phyloP scores from a whole-genome alignment of 2,329 filamentous ascomycete genomes.

The Hypoxylon sp. region DNA sequence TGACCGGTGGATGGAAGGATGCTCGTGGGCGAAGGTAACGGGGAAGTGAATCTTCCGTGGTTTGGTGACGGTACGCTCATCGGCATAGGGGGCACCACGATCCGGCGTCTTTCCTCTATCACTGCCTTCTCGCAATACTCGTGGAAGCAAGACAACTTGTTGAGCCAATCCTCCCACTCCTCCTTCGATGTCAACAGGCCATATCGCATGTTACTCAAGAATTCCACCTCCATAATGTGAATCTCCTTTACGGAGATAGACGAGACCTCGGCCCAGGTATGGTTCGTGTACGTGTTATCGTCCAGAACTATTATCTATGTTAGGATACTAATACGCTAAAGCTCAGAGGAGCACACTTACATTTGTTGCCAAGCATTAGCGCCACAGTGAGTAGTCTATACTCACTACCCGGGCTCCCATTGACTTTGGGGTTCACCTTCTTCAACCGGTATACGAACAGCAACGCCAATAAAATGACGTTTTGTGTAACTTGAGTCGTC shows the following conservation, averaged over 20 bases:
- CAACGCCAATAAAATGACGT: constrained; percentile 88
- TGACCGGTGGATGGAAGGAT: constrained; percentile 46
- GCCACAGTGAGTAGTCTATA: constrained; percentile 92
- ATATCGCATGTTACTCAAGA: constrained; percentile 97
- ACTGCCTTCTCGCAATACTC: constrained; percentile 81
- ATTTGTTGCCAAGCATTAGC: constrained; percentile 98
- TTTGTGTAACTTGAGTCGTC: constrained; percentile 95
- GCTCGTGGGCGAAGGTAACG: constrained; percentile 60
- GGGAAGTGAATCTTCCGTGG: constrained; percentile 53
- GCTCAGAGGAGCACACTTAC: constrained; percentile 55
- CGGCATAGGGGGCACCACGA: constrained; percentile 41
- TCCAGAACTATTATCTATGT: constrained; percentile 72
- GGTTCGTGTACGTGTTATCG: constrained; percentile 99
- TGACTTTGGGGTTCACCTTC: constrained; percentile 85
- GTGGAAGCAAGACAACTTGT: constrained; percentile 81
- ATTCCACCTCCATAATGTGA: constrained; percentile 99
- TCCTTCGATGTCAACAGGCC: constrained; percentile 85
- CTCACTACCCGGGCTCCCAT: constrained; percentile 92
- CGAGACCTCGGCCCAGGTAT: constrained; percentile 98
- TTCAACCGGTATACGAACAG: constrained; percentile 95
- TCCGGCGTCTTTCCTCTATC: constrained; percentile 47
- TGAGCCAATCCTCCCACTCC: constrained; percentile 89
- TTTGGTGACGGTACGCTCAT: constrained; percentile 53
- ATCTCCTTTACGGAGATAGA: constrained; percentile 94
- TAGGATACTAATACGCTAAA: constrained; percentile 15